Base-by-base conservation (phyloP, 2,329 filamentous ascomycete genomes). In the Geosmithia morbida region DNA sequence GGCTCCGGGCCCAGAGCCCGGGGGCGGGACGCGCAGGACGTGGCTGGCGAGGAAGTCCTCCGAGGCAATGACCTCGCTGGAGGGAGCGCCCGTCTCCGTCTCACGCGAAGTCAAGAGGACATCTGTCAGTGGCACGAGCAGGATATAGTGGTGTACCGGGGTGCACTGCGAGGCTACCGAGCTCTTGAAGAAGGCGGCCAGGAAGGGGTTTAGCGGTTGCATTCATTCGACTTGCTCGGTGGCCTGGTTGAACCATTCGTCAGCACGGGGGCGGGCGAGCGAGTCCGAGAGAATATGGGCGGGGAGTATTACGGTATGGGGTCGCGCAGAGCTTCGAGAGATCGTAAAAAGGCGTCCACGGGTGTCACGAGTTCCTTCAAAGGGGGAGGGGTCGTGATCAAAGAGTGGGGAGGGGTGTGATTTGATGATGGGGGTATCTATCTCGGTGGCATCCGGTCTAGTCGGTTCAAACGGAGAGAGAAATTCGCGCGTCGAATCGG, bases 161-260 rank as follows among this genome's bases (percentile, higher is more conserved):
- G 83, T 79, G 74, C 92, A 97, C 81, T 97, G 90, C 59, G 84
- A 74, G 57, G 85, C 84, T 62, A 96, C 77, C 65, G 87, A 81
- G 78, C 88, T 97, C 73, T 87, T 88, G 77, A 96, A 96, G 81
- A 98, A 97, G 75, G 90, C 88, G 74, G 86, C 83, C 67, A 98
- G 77, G 70, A 96, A 97, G 66, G 92, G 92, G 71, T 98, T 98
- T 81, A 97, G 77, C 72, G 92, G 87, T 83, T 89, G 89, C 89
- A 95, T 95, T 67, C 64, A 66, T 60, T 65, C 64, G 62, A 56
- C 60, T 62, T 57, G 52, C 48, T 49, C 48, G 48, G 48, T 33
- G 37, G 44, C 26, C 40, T 19, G 16, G 20, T 26, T 42, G 48
- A 29, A 33, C 30, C 18, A 40, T 18, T 41, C 30, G 26, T 17